phyloP scores from a whole-genome alignment of 495 filamentous ascomycete genomes.

The Haplographium delicatum region DNA sequence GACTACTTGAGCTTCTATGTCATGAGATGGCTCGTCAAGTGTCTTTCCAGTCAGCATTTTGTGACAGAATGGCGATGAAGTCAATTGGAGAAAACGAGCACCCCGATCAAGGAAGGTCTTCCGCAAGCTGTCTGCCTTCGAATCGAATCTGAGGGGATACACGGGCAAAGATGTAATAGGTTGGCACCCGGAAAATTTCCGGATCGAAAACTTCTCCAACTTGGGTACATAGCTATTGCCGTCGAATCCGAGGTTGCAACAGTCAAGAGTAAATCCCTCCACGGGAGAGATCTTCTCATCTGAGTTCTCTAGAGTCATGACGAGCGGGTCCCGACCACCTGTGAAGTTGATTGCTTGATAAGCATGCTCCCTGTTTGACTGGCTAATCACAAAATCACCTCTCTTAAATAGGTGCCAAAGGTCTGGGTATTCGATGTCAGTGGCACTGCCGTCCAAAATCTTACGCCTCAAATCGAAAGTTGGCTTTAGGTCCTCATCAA shows the following conservation, averaged over 20 bases:
- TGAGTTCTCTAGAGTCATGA: background rate
- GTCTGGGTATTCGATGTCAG: background rate
- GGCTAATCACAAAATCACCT: background rate
- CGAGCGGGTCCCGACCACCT: background rate
- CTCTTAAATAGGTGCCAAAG: conserved; percentile 1
- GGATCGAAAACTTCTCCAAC: background rate
- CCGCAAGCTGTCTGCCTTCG: background rate
- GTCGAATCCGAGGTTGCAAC: conserved; percentile 2
- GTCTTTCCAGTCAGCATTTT: background rate
- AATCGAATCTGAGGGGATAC: background rate
- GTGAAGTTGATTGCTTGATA: background rate
- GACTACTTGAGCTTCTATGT: background rate
- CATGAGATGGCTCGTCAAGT: background rate
- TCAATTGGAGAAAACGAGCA: background rate
- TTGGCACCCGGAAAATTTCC: background rate
- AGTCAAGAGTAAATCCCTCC: conserved; percentile 1
- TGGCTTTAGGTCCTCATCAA: conserved; percentile 1
- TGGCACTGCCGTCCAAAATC: background rate
- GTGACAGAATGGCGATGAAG: background rate
- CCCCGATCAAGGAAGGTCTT: background rate
- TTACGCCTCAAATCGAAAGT: background rate
- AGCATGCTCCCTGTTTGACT: background rate
- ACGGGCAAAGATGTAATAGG: background rate
- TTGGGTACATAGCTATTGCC: background rate
- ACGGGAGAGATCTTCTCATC: background rate